A percentile compares a stretch with the other conserved stretches of the same genome.
These are phyloP conservation scores for Protomyces macrosporus DNA, from an alignment of 1,139 yeast genomes.

Conservation along the genomic window DNA sequence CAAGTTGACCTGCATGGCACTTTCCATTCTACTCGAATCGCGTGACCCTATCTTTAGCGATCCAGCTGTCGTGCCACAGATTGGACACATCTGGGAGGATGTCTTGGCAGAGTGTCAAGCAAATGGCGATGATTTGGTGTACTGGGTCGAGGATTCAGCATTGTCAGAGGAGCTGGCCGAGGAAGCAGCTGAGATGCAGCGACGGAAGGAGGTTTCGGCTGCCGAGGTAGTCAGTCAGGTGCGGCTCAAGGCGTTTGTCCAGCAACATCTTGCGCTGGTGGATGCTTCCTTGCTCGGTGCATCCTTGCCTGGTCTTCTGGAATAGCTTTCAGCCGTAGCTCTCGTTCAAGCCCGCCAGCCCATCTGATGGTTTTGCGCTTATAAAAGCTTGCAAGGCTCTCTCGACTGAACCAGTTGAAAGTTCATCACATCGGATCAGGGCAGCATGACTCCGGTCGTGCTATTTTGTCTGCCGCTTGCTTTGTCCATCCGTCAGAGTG, in stretches of 20 bases:
- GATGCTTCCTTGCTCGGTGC: conserved; percentile 3
- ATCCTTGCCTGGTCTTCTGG: conserved; percentile 1
- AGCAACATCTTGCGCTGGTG: neutral
- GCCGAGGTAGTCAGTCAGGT: conserved; percentile 3
- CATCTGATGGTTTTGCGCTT: neutral
- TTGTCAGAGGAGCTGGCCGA: conserved; percentile 4
- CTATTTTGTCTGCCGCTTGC: neutral
- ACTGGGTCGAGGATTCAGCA: conserved; percentile 23
- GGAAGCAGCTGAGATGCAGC: conserved; percentile 16
- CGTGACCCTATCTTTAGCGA: conserved; percentile 12
- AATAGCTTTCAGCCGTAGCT: neutral
- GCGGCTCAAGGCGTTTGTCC: conserved; percentile 4
- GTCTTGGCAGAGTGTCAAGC: conserved; percentile 29
- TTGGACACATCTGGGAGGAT: conserved; percentile 29
- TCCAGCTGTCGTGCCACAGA: conserved; percentile 2
- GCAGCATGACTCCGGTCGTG: neutral
- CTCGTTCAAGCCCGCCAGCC: neutral
- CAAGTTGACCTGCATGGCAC: conserved; percentile 59
- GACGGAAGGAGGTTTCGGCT: conserved; percentile 9
- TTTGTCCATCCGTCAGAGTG: neutral
- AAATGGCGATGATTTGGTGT: conserved; percentile 27
- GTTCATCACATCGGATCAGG: neutral
- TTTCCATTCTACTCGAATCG: conserved; percentile 44
- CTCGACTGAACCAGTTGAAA: neutral
- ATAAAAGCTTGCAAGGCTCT: neutral